Conservation (phyloP, 257 asterid genomes). For the Solanum virginianum region DNA sequence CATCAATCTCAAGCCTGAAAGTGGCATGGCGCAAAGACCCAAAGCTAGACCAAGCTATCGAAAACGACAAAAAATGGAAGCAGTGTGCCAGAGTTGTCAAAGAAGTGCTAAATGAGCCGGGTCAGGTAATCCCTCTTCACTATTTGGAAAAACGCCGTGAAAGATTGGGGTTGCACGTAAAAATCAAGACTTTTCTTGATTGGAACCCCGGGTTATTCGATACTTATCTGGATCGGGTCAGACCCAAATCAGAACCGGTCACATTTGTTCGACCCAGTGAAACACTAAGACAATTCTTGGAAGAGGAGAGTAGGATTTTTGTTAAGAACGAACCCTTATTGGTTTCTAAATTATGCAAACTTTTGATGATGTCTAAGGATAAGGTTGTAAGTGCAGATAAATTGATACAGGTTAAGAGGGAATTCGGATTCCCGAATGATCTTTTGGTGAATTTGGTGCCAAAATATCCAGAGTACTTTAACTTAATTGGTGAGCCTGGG, state of each 20-base stretch:
- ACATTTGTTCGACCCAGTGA: conserved; percentile 49
- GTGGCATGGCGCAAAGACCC: conserved; percentile 75
- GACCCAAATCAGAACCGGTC: conserved; percentile 53
- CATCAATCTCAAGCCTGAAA: conserved; percentile 67
- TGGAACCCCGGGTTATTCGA: conserved; percentile 70
- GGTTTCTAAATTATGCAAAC: conserved; percentile 63
- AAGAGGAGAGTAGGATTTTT: conserved; percentile 43
- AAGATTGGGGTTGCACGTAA: conserved; percentile 44
- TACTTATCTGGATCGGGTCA: conserved; percentile 44
- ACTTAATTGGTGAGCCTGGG: conserved; percentile 51
- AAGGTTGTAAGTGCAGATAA: conserved; percentile 52
- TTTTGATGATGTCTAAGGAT: conserved; percentile 74
- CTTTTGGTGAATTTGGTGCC: conserved; percentile 61
- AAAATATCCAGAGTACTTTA: conserved; percentile 52
- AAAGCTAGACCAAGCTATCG: conserved; percentile 75
- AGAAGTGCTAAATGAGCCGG: conserved; percentile 88
- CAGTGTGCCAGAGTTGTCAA: conserved; percentile 64
- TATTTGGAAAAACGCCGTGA: conserved; percentile 79
- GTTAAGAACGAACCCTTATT: conserved; percentile 40
- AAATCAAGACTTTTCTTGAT: conserved; percentile 31
- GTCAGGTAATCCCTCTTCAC: conserved; percentile 59
- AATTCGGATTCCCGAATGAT: conserved; percentile 81
- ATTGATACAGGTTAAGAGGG: conserved; percentile 78
- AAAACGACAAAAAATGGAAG: conserved; percentile 75
- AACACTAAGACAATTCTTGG: conserved; percentile 39